Percentiles rank a stretch among this genome's conserved stretches.
Conservation (phyloP, 257 asterid species). For the Asclepias syriaca region DNA sequence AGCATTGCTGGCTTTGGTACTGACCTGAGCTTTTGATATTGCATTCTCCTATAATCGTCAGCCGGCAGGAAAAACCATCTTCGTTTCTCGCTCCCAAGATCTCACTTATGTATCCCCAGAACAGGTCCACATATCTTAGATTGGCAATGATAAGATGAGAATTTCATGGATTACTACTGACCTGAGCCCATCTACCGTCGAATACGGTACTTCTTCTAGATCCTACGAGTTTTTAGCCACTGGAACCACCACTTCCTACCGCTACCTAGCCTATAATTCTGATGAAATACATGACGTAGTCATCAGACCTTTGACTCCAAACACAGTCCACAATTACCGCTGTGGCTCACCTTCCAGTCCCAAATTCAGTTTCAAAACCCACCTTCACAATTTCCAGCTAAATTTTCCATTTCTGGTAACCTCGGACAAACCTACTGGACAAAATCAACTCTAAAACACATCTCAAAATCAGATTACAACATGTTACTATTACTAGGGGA, state of each 20-base stretch:
- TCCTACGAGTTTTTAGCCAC: conserved; percentile 33
- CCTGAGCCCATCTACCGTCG: conserved; percentile 36
- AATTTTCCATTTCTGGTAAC: conserved; percentile 60
- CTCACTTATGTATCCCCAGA: conserved; percentile 32
- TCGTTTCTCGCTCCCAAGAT: conserved; percentile 16
- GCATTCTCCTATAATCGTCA: conserved; percentile 34
- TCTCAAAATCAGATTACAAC: conserved; percentile 46
- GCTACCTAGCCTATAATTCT: conserved; percentile 34
- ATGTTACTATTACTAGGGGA: conserved; percentile 68
- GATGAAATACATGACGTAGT: conserved; percentile 62
- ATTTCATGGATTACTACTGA: conserved; percentile 50
- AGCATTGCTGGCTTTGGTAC: conserved; percentile 7
- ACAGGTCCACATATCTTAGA: conserved; percentile 71
- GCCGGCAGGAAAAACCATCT: conserved; percentile 22
- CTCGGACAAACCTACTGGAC: conserved; percentile 83
- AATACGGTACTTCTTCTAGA: conserved; percentile 52
- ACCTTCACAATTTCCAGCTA: conserved; percentile 46
- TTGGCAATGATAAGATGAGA: conserved; percentile 50
- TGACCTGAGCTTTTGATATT: conserved; percentile 16
- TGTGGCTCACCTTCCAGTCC: conserved; percentile 37
- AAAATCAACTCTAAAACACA: conserved; percentile 54
- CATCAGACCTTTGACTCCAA: conserved; percentile 61
- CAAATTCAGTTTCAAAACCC: conserved; percentile 53
- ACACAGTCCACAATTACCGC: conserved; percentile 48
- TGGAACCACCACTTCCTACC: conserved; percentile 38